Base-by-base conservation (phyloP, 306 rosid species). In the Begonia fuchsioides region DNA sequence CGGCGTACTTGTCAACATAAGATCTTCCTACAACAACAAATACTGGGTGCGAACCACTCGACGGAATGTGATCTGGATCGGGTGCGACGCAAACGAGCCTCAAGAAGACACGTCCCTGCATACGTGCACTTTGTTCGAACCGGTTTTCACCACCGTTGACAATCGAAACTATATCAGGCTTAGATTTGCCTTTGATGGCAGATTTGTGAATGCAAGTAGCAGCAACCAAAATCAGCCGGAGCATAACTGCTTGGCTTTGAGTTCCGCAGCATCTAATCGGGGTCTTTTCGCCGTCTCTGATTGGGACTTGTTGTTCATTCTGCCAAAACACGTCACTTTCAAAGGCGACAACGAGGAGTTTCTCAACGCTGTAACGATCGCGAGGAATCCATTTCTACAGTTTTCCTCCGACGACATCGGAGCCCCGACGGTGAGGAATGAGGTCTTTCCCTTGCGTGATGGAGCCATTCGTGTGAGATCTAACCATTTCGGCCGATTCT, bases 11-110 rank as follows among this genome's bases (percentile, higher is more conserved):
- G 49, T 64, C 8, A 59, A 56, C 17, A 17, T 56, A 13, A 51
- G 54, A 6, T 64, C 52, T 16, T 57, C 44, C 18, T 50, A 57
- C 54, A 64, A 64, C 54, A 64, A 64, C 32, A 58, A 58, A 53
- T 65, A 47, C 15, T 58, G 43, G 55, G 50, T 40, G 11, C 45
- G 61, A 3, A 10, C 18, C 38, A 15, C 40, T 13, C n/a, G n/a
- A n/a, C 20, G 1, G 0, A 9, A 12, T 1, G 3, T 12, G 12
- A 26, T 9, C 9, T 46, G 46, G 64, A 65, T 65, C 2, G 51
- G 39, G 2, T 59, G 55, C 0, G 35, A 3, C 2, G 59, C 60
- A 2, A 32, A 47, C 32, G 18, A 58, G 17, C 59, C 59, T 1
- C 39, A 15, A 11, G 64, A 57, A 47, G 55, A 47, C 39, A 2